Base-by-base conservation (phyloP, 805 yeast genomes). In the Danielia reshetovae region DNA sequence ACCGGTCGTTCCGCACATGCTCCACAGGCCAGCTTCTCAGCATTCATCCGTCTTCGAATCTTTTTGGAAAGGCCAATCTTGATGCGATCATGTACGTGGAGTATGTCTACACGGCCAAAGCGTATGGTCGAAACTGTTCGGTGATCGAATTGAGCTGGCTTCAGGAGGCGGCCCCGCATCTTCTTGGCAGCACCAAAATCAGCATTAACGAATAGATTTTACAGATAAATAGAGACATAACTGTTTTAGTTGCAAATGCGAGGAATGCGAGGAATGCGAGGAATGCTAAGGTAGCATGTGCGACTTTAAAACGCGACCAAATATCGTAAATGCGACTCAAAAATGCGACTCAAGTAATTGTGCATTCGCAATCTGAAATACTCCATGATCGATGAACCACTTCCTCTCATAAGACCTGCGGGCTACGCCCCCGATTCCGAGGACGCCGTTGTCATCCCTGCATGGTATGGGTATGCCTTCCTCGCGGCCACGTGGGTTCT, bases 21-120 rank as follows among this genome's bases (percentile, higher is more conserved):
- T 65, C 81, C 18, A 77, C 84, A 1, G 95, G 95, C 17, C 96
- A 87, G 57, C 67, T 85, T 21, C 77, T 90, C 30, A 79, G 93
- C 32, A 78, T 90, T 8, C 97, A 90, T 54, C 97, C 97, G 0
- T 84, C 95, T 0, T 86, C 96, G 0, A 62, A 85, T 57, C 62
- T 93, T 26, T 93, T 90, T 60, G 96, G 96, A 5, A 74, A 75
- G 45, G 35, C 59, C 8, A 74, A 76, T 46, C 70, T 79, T 29
- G 95, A 90, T 46, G 95, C 94, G 1, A 79, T 93, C 35, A 81
- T 93, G 94, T 93, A 87, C 64, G 79, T 88, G 24, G 98, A 93
- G 60, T 89, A 85, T 55, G 97, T 93, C 11, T 90, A 75, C 56
- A 93, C 98, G 1, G 75, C 89, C 10, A 87, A 87, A 57, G 95